Evolutionary conservation across 805 yeast species (phyloP), one percentile per base, ranked within the genome.

Genomic region (Wickerhamomyces sydowiorum): DNA sequence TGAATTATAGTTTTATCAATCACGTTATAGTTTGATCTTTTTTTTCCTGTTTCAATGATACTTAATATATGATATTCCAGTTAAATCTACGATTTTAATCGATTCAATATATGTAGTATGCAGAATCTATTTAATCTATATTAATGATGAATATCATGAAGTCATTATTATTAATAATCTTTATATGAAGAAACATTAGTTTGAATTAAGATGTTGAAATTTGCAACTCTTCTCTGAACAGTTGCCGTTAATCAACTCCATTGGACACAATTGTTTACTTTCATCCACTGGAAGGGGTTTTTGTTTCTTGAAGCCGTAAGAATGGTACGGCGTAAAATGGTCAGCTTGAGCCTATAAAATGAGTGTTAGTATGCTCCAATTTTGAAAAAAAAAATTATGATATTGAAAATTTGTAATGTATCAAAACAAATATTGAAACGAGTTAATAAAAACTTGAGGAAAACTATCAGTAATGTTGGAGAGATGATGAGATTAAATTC

Each of bases 1-100:
- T 54, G 95, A 85, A 45, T 58, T 40, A 30, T 30, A 30, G 9
- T 8, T 24, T 12, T 8, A 12, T 24, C 12, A 8, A 12, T 24
- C n/a, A n/a, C n/a, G n/a, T n/a, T n/a, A n/a, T 24, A 24, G 27
- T 12, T 24, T 12, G 12, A 24, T 8, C 27, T 24, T 24, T 8
- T 12, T 24, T 8, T 8, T 24, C 8, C 12, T 24, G 12, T 8
- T 24, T 24, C 27, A 8, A 8, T 8, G 10, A 8, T 24, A 24
- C 8, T 24, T 8, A 24, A 24, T 24, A 12, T 24, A 8, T 12
- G 8, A 24, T 24, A 24, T 24, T 24, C 27, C 8, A 8, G 27
- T 24, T n/a, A n/a, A n/a, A n/a, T n/a, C n/a, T n/a, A n/a, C n/a
- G n/a, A n/a, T n/a, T n/a, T n/a, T n/a, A n/a, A n/a, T n/a, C n/a